Base-by-base conservation (phyloP, 2,329 filamentous ascomycete genomes). In the Pseudocercospora fuligena region DNA sequence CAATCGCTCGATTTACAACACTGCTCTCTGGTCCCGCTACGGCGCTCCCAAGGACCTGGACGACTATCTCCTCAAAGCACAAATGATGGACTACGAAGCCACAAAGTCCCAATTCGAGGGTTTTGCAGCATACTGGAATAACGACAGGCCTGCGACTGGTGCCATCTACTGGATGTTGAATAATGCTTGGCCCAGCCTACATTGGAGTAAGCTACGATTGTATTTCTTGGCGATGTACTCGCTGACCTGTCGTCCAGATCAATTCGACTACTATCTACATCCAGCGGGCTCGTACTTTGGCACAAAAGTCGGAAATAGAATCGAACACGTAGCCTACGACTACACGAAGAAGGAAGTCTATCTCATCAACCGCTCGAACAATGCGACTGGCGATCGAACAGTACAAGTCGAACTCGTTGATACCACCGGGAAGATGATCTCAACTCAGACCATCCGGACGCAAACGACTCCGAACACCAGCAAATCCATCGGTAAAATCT, bases 161-260 rank as follows among this genome's bases (percentile, higher is more conserved):
- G 54, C 51, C 2, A 67, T 64, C 19, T 67, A 67, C 46, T 67
- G 65, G 65, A 64, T 67, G 65, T 31, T 64, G 46, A 67, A 67
- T 19, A 67, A 67, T 54, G 65, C 65, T 29, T 67, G 65, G 57
- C 65, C 64, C 2, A 63, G 59, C 21, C 49, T 66, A 27, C 64
- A 66, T 43, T 66, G 64, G 64, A 66, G 40, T 43, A 43, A 43
- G 40, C 36, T n/a, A 14, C 36, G 36, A 40, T 40, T 40, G 3
- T 40, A 1, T 6, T 1, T 40, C 36, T 16, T 40, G 36, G 5
- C n/a, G 1, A 5, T 5, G 5, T 5, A 16, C 36, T 5, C 7
- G 36, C 36, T 40, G 14, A 40, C 12, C 36, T n/a, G 40, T 43
- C 16, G 8, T 43, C 40, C 8, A 43, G 40, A 66, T 25, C 64